These are phyloP conservation scores for Fusarium odoratissimum DNA, from an alignment of 2,329 filamentous ascomycete species.

Conservation along the genomic window DNA sequence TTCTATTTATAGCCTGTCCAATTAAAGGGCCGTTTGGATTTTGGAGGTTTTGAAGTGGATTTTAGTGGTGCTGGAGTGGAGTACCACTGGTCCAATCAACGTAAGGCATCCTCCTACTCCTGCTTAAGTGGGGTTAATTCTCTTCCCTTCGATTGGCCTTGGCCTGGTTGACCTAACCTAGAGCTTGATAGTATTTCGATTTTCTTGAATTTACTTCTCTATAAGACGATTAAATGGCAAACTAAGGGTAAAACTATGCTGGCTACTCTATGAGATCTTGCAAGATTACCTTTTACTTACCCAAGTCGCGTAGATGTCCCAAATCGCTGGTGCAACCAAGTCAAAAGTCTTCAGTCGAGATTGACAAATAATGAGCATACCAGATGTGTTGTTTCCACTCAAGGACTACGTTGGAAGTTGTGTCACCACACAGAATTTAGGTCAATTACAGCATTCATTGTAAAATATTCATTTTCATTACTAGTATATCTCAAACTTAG, in stretches of 20 bases:
- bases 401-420: too few relatives aligned
- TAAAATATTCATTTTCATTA: background rate
- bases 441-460: too few relatives aligned
- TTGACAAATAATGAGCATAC: background rate
- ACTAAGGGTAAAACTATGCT: fast-evolving
- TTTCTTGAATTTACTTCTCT: too few relatives aligned
- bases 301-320: fast-evolving
- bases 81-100: fast-evolving
- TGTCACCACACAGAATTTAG: too few relatives aligned
- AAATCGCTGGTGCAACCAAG: fast-evolving
- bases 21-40: fast-evolving
- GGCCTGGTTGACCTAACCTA: background rate
- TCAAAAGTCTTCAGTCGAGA: background rate
- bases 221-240: background rate
- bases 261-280: fast-evolving
- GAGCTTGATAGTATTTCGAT: background rate
- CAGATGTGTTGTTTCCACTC: too few relatives aligned
- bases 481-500: too few relatives aligned
- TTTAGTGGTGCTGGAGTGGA: background rate
- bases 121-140: background rate
- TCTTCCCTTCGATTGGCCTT: background rate
- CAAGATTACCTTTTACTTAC: fast-evolving
- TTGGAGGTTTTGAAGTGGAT: background rate
- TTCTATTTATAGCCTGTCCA: background rate
- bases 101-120: too few relatives aligned